phyloP scores from a whole-genome alignment of 2,329 filamentous ascomycete genomes.

The Juglanconis sp. region DNA sequence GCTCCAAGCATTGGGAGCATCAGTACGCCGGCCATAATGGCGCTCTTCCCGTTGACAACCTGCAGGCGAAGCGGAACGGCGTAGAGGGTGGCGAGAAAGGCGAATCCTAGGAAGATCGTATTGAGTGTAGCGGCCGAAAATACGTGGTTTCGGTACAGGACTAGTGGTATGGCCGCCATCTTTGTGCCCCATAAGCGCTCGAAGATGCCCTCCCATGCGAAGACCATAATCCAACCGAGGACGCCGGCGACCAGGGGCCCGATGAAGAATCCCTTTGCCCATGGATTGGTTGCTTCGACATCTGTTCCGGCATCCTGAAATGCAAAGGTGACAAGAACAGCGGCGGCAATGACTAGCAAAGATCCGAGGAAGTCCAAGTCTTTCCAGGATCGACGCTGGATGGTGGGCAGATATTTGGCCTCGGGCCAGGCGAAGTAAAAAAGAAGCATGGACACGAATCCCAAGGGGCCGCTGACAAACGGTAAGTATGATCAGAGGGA shows the following conservation, averaged over 20 bases:
- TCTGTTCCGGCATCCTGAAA: conserved; percentile 49
- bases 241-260: conserved; percentile 38
- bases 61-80: conserved; percentile 48
- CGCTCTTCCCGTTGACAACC: conserved; percentile 44
- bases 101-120: conserved; percentile 48
- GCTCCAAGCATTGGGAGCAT: conserved; percentile 51
- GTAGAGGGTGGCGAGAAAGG: conserved; percentile 47
- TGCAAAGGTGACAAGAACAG: conserved; percentile 54
- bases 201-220: conserved; percentile 38
- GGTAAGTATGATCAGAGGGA: conserved; percentile 13
- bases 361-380: conserved; percentile 54
- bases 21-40: conserved; percentile 48
- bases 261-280: conserved; percentile 40
- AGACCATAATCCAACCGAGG: conserved; percentile 32
- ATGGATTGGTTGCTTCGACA: conserved; percentile 28
- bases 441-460: conserved; percentile 41
- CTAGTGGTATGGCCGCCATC: conserved; percentile 45
- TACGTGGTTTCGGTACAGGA: conserved; percentile 44
- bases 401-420: conserved; percentile 34
- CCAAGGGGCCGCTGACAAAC: conserved; percentile 46
- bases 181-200: conserved; percentile 29
- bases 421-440: conserved; percentile 52
- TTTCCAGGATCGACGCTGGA: conserved; percentile 41
- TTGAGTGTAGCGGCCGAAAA: conserved; percentile 42
- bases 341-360: conserved; percentile 49